Conservation (phyloP, 2,329 filamentous ascomycete species). For the Fusarium nurragi region DNA sequence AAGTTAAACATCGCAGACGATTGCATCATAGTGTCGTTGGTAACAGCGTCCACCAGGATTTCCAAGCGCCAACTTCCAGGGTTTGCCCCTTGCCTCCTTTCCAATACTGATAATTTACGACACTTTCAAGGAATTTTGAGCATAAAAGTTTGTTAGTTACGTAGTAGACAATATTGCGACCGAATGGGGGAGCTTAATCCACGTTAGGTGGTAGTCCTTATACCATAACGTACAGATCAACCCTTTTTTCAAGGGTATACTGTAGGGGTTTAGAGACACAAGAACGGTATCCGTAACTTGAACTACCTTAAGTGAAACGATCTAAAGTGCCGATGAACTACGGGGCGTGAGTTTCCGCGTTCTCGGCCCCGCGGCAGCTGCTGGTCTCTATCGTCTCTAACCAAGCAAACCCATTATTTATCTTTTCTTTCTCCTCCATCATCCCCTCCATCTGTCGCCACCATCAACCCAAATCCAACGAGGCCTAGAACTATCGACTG, state of each 20-base stretch:
- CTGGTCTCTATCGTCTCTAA: background rate
- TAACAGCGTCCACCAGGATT: background rate
- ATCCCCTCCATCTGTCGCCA: background rate
- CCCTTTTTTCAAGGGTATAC: slow-evolving; percentile 1
- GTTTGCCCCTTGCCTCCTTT: slow-evolving; percentile 14
- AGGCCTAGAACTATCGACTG: slow-evolving; percentile 6
- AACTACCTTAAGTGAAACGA: background rate
- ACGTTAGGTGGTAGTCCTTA: background rate
- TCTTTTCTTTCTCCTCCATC: background rate
- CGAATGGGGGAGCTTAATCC: background rate
- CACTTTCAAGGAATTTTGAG: background rate
- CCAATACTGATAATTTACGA: slow-evolving; percentile 6
- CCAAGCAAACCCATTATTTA: background rate
- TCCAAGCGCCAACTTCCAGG: background rate
- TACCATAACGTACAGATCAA: slow-evolving; percentile 1
- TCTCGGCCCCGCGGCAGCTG: background rate
- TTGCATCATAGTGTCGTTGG: slow-evolving; percentile 26
- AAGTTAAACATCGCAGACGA: background rate
- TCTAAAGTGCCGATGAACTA: slow-evolving; percentile 4
- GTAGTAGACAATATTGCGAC: background rate
- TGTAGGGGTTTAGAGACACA: slow-evolving; percentile 3
- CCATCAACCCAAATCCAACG: background rate
- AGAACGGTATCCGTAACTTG: background rate
- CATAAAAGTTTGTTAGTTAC: background rate
- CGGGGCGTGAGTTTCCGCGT: background rate